Percentiles rank a stretch among this genome's conserved stretches.
Conservation (phyloP, 1,284 basidiomycete genomes). For the Ustilago hordei region DNA sequence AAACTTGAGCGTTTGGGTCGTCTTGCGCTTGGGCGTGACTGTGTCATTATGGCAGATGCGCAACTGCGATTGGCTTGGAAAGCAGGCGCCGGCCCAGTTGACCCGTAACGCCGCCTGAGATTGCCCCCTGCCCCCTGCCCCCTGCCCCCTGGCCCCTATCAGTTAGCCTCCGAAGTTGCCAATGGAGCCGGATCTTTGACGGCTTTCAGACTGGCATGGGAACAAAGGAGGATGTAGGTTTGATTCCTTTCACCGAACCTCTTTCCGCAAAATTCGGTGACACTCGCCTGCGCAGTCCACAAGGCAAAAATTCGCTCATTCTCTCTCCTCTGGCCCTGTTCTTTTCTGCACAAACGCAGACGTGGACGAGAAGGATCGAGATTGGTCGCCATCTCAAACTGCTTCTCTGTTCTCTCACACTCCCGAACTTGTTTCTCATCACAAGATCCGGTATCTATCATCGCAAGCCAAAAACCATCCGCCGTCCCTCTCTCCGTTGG, state of each 20-base stretch:
- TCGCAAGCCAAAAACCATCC: neutral
- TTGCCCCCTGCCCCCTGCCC: neutral
- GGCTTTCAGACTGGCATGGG: neutral
- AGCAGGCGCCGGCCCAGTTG: slow-evolving; percentile 1
- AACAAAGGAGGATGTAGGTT: neutral
- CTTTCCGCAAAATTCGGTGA: too few relatives aligned
- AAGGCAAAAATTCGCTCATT: neutral
- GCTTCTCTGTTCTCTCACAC: neutral
- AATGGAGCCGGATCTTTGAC: too few relatives aligned
- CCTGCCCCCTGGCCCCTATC: neutral
- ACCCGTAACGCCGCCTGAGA: neutral
- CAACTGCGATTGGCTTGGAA: slow-evolving; percentile 1
- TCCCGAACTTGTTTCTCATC: slow-evolving; percentile 4
- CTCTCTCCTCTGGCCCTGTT: neutral
- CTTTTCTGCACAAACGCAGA: neutral
- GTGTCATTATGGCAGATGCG: neutral
- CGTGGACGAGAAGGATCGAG: neutral
- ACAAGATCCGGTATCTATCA: neutral
- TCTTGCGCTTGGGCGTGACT: slow-evolving; percentile 7
- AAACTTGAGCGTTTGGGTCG: neutral
- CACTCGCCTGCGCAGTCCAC: too few relatives aligned
- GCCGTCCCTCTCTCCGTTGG: neutral
- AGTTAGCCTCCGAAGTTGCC: too few relatives aligned
- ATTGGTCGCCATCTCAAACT: slow-evolving; percentile 13
- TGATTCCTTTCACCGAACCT: too few relatives aligned